Evolutionary conservation across 176 grass and related monocot genomes (phyloP).

Genomic region (Aegilops longissima): DNA sequence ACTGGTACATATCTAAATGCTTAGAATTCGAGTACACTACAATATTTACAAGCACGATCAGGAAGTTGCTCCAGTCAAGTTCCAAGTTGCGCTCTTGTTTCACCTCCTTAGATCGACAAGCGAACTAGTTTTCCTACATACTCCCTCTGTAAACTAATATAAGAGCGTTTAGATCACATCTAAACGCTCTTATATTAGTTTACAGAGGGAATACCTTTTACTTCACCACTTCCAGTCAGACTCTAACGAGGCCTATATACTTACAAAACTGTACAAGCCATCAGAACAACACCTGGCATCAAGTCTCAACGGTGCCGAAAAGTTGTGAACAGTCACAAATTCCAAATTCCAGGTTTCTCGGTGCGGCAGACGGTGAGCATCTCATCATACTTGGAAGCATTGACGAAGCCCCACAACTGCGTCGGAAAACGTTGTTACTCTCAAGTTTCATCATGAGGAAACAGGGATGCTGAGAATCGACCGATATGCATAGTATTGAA

Average conservation of each 20-base stretch:
- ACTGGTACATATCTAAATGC: not conserved
- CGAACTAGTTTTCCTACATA: not conserved
- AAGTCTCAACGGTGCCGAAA: not conserved
- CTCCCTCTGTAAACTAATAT: too few species aligned
- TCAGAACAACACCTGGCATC: not conserved
- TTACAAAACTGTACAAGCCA: constrained; percentile 43
- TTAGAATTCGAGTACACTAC: not conserved
- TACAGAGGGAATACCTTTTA: not conserved
- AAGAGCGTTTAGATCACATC: too few species aligned
- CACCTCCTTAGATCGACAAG: not conserved
- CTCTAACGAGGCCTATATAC: not conserved
- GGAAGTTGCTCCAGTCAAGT: not conserved
- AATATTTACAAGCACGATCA: constrained; percentile 26
- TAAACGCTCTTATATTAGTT: too few species aligned
- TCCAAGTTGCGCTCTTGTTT: not conserved
- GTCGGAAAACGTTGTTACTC: constrained; percentile 22
- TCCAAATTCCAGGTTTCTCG: constrained; percentile 73
- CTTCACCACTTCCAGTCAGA: not conserved
- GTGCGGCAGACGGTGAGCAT: constrained; percentile 71
- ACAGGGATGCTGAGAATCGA: not conserved
- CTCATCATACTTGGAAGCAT: constrained; percentile 73
- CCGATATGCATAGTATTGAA: not conserved
- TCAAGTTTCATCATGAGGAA: not conserved
- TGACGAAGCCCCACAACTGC: constrained; percentile 95
- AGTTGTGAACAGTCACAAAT: constrained; percentile 49